Conservation (phyloP, 2,329 filamentous ascomycete genomes). For the Phaeosphaeriaceae sp. region DNA sequence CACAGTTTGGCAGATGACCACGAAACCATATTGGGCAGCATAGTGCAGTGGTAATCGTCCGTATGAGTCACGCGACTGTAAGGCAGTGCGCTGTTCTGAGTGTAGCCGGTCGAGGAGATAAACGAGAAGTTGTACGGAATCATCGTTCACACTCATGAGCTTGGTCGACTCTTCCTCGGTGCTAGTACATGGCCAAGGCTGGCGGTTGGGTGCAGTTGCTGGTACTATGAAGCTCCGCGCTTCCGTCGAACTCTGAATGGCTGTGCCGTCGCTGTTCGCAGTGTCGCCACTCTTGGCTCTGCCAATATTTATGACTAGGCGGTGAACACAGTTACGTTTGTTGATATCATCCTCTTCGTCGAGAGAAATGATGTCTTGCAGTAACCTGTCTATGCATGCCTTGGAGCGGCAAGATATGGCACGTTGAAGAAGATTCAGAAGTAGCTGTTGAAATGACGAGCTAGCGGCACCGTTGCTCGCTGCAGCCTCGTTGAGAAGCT, state of each 20-base stretch:
- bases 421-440: constrained; percentile 81
- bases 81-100: constrained; percentile 69
- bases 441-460: constrained; percentile 67
- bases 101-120: constrained; percentile 72
- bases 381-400: constrained; percentile 72
- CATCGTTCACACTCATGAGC: constrained; percentile 72
- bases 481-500: constrained; percentile 66
- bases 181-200: constrained; percentile 67
- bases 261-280: constrained; percentile 57
- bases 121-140: constrained; percentile 72
- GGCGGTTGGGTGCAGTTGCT: constrained; percentile 70
- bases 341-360: constrained; percentile 94
- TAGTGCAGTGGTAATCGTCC: constrained; percentile 90
- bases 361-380: constrained; percentile 73
- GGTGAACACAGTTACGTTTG: constrained; percentile 89
- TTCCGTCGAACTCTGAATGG: constrained; percentile 59
- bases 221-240: constrained; percentile 80
- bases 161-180: constrained; percentile 69
- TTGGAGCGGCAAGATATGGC: constrained; percentile 75
- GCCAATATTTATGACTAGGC: constrained; percentile 90
- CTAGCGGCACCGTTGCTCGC: constrained; percentile 57
- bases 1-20: constrained; percentile 85
- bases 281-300: constrained; percentile 68
- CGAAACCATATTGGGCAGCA: constrained; percentile 92
- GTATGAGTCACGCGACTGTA: constrained; percentile 76